Evolutionary conservation across 2,329 filamentous ascomycete species (phyloP).

Genomic region (Parascedosporium putredinis): DNA sequence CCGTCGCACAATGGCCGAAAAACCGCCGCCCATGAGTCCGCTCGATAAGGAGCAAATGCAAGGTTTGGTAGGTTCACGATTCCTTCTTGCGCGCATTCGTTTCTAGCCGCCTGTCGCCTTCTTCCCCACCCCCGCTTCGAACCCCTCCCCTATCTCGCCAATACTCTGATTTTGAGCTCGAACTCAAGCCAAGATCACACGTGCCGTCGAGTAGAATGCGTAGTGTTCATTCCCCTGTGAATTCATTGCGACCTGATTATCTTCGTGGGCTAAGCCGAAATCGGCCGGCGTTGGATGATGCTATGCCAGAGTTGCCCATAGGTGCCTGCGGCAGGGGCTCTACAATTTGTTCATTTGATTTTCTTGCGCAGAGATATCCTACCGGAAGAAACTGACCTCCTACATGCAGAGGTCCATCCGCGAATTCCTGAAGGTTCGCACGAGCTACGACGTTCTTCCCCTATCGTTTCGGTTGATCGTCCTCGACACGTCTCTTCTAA

Average conservation of each 20-base stretch:
- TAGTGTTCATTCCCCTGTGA: no score
- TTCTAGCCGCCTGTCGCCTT: slow-evolving; percentile 10
- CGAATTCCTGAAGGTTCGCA: slow-evolving; percentile 91
- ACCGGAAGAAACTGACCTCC: neutral
- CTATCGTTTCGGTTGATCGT: slow-evolving; percentile 93
- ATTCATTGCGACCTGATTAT: no score
- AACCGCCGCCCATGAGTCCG: slow-evolving; percentile 28
- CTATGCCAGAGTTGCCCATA: no score
- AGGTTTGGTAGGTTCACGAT: slow-evolving; percentile 52
- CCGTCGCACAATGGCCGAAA: slow-evolving; percentile 10
- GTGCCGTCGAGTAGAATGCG: no score
- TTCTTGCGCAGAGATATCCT: neutral
- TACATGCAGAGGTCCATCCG: slow-evolving; percentile 67
- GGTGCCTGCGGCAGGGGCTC: neutral
- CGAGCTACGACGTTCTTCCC: slow-evolving; percentile 94
- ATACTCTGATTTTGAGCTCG: neutral
- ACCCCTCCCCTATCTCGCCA: slow-evolving; percentile 3
- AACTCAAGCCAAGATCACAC: neutral
- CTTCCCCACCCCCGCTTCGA: slow-evolving; percentile 7
- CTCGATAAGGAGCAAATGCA: slow-evolving; percentile 69
- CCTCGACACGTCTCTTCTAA: slow-evolving; percentile 86
- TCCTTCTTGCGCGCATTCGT: neutral
- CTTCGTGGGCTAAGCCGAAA: no score
- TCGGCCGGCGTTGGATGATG: no score
- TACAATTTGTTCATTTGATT: neutral